Evolutionary conservation across 805 yeast species (phyloP), one percentile per base, ranked within the genome.

Genomic region (Lipomyces sp.): DNA sequence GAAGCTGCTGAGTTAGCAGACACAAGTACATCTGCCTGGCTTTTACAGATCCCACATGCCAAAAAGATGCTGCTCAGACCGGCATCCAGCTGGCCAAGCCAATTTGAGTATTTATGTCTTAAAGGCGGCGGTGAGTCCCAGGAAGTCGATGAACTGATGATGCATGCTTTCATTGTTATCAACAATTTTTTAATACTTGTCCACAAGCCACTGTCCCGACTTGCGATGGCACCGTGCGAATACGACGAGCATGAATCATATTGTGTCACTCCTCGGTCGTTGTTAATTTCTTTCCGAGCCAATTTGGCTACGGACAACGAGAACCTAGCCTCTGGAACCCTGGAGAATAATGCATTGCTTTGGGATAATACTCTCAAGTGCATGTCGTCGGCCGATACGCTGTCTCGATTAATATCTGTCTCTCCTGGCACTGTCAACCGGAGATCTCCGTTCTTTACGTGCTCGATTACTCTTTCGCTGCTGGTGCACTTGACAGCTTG

Each of bases 361-460:
- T 24, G 29, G 7, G 35, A 32, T 10, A 63, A 63, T 45, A 63
- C 67, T 10, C 42, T 56, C 35, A 60, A 60, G 39, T 63, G 66
- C 53, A 24, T 66, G 18, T 33, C 55, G 3, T 33, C 65, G 3
- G 69, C 69, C 15, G 61, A 56, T 13, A 50, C 60, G n/a, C 37
- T 66, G 42, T 32, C 63, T 18, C 53, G 50, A 7, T n/a, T 66
- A 33, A 33, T 66, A 5, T 18, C 62, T 7, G 29, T 58, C 15
- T 57, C 69, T 10, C 58, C 69, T 3, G 53, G 29, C 34, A 34
- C 65, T 8, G 35, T 63, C 24, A 45, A 34, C 57, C 39, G 56
- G 30, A 64, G 65, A 11, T 57, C 67, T 13, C 69, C 69, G 48
- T 63, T 60, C 37, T 63, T 66, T 61, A 33, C 66, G 15, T 66